Evolutionary conservation across 345 rosid genomes (phyloP).

Genomic region (Corchorus capsularis): DNA sequence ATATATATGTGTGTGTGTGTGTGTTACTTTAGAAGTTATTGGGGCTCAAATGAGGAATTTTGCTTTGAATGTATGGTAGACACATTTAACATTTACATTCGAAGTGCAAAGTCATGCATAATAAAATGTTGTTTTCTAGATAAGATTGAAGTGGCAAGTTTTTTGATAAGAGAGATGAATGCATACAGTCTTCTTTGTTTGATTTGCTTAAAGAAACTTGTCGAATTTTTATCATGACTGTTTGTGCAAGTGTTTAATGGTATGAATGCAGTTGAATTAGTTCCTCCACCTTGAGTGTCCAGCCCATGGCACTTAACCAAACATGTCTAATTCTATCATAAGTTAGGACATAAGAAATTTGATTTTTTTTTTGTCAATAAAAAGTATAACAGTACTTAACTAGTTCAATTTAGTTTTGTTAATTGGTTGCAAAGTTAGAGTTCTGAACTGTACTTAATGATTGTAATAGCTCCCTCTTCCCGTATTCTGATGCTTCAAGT

Average conservation of each 20-base stretch:
- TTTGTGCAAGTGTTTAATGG: background rate
- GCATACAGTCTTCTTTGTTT: background rate
- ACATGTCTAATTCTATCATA: background rate
- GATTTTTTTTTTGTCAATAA: background rate
- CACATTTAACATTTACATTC: background rate
- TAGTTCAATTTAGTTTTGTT: background rate
- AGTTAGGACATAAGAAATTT: background rate
- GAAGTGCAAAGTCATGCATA: background rate
- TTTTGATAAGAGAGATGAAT: background rate
- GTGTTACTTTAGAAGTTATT: background rate
- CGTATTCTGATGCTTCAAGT: conserved; percentile 15
- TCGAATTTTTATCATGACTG: background rate
- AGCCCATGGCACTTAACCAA: background rate
- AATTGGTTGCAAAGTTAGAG: background rate
- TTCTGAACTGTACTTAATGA: conserved; percentile 8
- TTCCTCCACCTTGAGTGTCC: background rate
- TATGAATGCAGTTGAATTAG: background rate
- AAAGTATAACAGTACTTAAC: background rate
- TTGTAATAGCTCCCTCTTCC: background rate
- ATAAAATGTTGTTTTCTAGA: background rate
- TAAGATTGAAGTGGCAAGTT: background rate
- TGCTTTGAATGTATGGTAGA: background rate
- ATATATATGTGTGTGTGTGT: no score
- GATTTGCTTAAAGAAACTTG: background rate
- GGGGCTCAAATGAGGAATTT: background rate